Base-by-base conservation (phyloP, 768 basidiomycete genomes). In the Pleurotus giganteus region DNA sequence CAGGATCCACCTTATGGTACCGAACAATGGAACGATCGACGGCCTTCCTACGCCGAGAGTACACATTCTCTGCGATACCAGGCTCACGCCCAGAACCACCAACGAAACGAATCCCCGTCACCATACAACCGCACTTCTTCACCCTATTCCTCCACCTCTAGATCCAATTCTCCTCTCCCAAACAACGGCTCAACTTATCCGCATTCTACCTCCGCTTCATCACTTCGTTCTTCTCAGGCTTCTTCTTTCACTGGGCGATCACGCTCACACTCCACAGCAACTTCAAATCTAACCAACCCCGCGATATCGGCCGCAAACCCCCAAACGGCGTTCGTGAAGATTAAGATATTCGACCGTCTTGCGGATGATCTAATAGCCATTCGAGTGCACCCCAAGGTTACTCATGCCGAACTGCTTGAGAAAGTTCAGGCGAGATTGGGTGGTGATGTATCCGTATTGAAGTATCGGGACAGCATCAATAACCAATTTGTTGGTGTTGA, bases 331-430 rank as follows among this genome's bases (percentile, higher is more conserved):
- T 98, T 94, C 71, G 81, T 98, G 61, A 99, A 98, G 74, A 97
- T 99, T 74, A 99, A 99, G 74, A 93, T 99, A 42, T 97, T 97
- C 68, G 91, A 97, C 72, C 84, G 91, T 34, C 79, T 88, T 54
- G 88, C 93, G 23, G 95, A 98, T 66, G 97, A 99, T 69, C 75
- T 98, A 53, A 94, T 98, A 59, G 97, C 97, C 3, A 97, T 98
- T 54, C 86, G 97, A 12, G 96, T 98, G 26, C 94, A 96, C 66
- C 97, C 97, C 21, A 83, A 81, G 49, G 94, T 98, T 36, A 85
- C 89, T 6, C 88, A 91, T 63, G 74, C 71, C 8, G 93, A 96
- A 64, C 77, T 99, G 57, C 86, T 97, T 79, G 90, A 85, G 47
- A 99, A 98, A 73, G 91, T 98, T 29, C 85, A 92, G 63, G 81